phyloP scores from a whole-genome alignment of 2,329 filamentous ascomycete species.

The Colletotrichum karsti region DNA sequence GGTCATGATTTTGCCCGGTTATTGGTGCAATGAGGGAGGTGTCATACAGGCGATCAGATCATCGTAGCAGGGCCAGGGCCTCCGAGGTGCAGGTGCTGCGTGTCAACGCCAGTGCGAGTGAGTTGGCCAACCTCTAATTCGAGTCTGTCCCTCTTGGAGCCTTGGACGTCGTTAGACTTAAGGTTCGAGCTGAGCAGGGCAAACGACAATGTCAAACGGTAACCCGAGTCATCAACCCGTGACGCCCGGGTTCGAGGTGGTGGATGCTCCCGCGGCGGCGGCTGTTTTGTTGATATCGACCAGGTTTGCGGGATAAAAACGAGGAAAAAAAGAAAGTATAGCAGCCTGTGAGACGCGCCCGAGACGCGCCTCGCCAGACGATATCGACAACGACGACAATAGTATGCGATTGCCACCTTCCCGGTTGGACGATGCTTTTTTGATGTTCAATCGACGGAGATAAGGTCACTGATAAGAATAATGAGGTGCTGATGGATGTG shows the following conservation, averaged over 20 bases:
- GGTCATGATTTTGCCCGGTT: background rate
- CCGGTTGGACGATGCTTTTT: background rate
- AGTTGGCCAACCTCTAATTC: background rate
- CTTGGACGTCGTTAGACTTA: background rate
- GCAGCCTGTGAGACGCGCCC: conserved; percentile 14
- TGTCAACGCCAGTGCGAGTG: conserved; percentile 15
- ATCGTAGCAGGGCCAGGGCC: conserved; percentile 6
- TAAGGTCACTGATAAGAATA: background rate
- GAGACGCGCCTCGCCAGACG: conserved; percentile 6
- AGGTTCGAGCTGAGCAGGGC: conserved; percentile 7
- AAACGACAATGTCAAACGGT: background rate
- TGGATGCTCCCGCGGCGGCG: background rate
- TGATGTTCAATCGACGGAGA: background rate
- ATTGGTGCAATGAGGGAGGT: background rate
- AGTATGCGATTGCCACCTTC: background rate
- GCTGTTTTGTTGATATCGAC: background rate
- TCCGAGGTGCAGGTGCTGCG: conserved; percentile 2
- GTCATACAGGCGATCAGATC: conserved; percentile 23
- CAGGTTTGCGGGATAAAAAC: background rate
- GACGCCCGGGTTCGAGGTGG: background rate
- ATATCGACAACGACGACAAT: background rate
- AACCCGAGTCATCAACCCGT: conserved; percentile 16
- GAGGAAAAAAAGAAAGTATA: background rate
- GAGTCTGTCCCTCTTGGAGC: background rate
- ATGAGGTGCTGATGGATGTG: background rate